Percentiles rank a stretch among this genome's conserved stretches.
These are phyloP conservation scores for Linnemannia zychae DNA, from an alignment of 192 early-diverging fungal species.

Conservation along the genomic window DNA sequence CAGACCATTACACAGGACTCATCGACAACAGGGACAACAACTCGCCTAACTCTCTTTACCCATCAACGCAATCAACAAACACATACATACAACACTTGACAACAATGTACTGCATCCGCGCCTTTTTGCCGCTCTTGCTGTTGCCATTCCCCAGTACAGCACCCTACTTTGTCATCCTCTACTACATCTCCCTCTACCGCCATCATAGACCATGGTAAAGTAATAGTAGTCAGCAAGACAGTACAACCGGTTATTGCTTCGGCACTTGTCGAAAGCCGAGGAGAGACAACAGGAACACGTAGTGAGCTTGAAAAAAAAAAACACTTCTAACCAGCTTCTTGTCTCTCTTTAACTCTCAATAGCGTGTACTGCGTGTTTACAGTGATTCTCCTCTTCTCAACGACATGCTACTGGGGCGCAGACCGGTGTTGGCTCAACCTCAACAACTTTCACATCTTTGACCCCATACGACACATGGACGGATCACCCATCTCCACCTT, in stretches of 20 bases:
- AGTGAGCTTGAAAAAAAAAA: background rate
- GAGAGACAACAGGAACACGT: background rate
- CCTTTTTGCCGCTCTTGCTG: constrained; percentile 69
- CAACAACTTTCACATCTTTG: constrained; percentile 52
- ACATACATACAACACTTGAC: background rate
- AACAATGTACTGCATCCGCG: constrained; percentile 70
- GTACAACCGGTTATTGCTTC: background rate
- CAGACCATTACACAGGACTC: background rate
- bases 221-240: background rate
- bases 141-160: constrained; percentile 72
- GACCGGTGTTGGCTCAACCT: constrained; percentile 72
- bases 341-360: background rate
- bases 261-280: background rate
- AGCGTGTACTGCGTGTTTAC: constrained; percentile 71
- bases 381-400: constrained; percentile 66
- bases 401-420: constrained; percentile 74
- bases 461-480: constrained; percentile 38
- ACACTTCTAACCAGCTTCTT: background rate
- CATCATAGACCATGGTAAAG: constrained; percentile 73
- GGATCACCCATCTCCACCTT: constrained; percentile 44
- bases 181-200: constrained; percentile 66
- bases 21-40: background rate
- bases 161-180: constrained; percentile 68
- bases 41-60: background rate
- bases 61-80: no score